phyloP scores from a whole-genome alignment of 208 protist genomes.

The Phytomonas serpens region DNA sequence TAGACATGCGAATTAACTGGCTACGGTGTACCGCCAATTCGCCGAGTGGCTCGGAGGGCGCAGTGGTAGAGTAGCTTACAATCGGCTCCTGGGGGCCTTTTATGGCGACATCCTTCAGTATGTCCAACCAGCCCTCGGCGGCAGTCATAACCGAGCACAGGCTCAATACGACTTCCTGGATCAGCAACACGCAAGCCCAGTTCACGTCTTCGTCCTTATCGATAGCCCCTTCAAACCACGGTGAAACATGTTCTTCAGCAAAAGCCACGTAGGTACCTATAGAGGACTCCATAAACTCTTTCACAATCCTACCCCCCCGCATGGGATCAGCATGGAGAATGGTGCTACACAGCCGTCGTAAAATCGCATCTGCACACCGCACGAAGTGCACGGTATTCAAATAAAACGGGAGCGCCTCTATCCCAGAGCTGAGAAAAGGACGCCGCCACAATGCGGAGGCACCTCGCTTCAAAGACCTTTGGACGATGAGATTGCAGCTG shows the following conservation, averaged over 20 bases:
- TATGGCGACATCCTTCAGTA: constrained; percentile 14
- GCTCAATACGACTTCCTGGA: constrained; percentile 19
- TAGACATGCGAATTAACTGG: background rate
- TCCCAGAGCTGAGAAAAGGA: constrained; percentile 22
- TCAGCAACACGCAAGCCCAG: constrained; percentile 14
- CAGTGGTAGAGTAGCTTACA: background rate
- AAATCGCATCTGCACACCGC: constrained; percentile 43
- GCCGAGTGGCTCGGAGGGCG: background rate
- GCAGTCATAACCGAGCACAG: constrained; percentile 17
- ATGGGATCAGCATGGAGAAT: constrained; percentile 16
- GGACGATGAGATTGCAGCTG: constrained; percentile 16
- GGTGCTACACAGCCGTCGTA: constrained; percentile 30
- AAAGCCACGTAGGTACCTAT: constrained; percentile 14
- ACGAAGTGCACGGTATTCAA: constrained; percentile 29
- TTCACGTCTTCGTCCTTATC: background rate
- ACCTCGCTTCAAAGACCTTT: constrained; percentile 24
- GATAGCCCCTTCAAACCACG: background rate
- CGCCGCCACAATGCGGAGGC: constrained; percentile 38
- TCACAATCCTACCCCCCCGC: constrained; percentile 14
- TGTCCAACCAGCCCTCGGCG: constrained; percentile 28
- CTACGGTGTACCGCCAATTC: background rate
- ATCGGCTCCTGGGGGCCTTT: background rate
- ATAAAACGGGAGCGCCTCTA: constrained; percentile 12
- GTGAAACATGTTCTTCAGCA: constrained; percentile 10
- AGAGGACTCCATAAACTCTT: constrained; percentile 14